These are phyloP conservation scores for Trametes pubescens DNA, from an alignment of 1,284 basidiomycete genomes.

Conservation along the genomic window DNA sequence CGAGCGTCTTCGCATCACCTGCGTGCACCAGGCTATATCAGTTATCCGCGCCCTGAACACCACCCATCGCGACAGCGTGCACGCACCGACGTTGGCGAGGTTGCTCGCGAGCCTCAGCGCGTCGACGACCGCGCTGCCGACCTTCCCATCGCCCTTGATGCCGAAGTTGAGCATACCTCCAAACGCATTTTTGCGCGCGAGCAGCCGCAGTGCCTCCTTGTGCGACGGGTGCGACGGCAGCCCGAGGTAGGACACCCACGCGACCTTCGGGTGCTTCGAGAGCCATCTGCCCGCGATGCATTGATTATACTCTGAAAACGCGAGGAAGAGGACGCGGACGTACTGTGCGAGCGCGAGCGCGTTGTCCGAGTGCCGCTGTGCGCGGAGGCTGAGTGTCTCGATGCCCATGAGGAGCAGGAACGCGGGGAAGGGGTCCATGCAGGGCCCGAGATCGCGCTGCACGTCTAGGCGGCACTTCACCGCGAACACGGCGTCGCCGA, in stretches of 20 bases:
- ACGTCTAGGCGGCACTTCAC: constrained; percentile 79
- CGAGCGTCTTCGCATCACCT: constrained; percentile 82
- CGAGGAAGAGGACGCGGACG: constrained; percentile 27
- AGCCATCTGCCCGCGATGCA: constrained; percentile 56
- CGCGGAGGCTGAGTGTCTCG: constrained; percentile 85
- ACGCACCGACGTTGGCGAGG: constrained; percentile 76
- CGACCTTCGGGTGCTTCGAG: constrained; percentile 71
- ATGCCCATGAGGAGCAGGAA: constrained; percentile 88
- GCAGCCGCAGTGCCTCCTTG: constrained; percentile 63
- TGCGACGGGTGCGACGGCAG: constrained; percentile 73
- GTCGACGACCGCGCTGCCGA: constrained; percentile 78
- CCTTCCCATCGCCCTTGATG: constrained; percentile 68
- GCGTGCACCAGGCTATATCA: not conserved
- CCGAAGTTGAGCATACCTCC: constrained; percentile 89
- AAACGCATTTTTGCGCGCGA: constrained; percentile 60
- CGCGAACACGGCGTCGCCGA: constrained; percentile 77
- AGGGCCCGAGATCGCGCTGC: constrained; percentile 81
- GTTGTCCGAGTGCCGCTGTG: constrained; percentile 80
- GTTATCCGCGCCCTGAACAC: not conserved
- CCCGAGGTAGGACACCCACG: constrained; percentile 88
- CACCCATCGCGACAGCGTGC: not conserved
- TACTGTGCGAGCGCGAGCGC: constrained; percentile 76
- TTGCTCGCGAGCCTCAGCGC: constrained; percentile 78
- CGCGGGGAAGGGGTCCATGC: constrained; percentile 82
- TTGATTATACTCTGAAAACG: not conserved